Evolutionary conservation across 805 yeast species (phyloP), one percentile per base, ranked within the genome.

Genomic region (Wickerhamomyces tratensis): DNA sequence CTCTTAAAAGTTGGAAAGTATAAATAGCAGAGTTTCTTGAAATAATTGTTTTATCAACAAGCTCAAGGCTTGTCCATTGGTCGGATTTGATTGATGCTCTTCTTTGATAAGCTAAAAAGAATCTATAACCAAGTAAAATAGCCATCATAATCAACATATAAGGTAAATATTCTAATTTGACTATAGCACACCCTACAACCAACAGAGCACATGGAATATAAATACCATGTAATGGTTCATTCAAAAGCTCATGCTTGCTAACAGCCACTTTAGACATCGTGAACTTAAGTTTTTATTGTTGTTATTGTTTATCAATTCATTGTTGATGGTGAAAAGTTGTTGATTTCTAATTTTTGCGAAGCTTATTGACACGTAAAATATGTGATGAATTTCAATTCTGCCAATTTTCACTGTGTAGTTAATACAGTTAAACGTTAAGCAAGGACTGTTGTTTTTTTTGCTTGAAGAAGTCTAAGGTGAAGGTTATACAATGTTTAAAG

Each of bases 211-310:
- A 61, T 6, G 94, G 94, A 49, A 85, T 83, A 56, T 75, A 77
- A 40, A 85, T 74, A 15, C 89, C 87, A 53, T 85, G 94, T 37
- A 84, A 60, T 6, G 89, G 88, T 42, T 80, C 75, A 54, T 80
- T 77, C 45, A 82, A 66, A 38, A 82, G 63, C 41, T 77, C 78
- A 49, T 73, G 60, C 34, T 71, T 69, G 46, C 68, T 72, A 39
- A 64, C 50, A 33, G 43, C 50, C 13, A 30, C 41, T 25, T 41
- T 40, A 13, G 52, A 39, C 52, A 52, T 50, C 8, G 12, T 39
- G 29, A 12, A 13, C 20, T 39, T 13, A 14, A 9, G n/a, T 25
- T 8, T 39, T 25, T 7, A 30, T 10, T 4, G 20, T 20, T 20
- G 20, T 20, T 20, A 20, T 20, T 20, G 20, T 20, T 20, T 20